phyloP scores from a whole-genome alignment of 768 basidiomycete species.

The Gloeopeniophorella convolvens region DNA sequence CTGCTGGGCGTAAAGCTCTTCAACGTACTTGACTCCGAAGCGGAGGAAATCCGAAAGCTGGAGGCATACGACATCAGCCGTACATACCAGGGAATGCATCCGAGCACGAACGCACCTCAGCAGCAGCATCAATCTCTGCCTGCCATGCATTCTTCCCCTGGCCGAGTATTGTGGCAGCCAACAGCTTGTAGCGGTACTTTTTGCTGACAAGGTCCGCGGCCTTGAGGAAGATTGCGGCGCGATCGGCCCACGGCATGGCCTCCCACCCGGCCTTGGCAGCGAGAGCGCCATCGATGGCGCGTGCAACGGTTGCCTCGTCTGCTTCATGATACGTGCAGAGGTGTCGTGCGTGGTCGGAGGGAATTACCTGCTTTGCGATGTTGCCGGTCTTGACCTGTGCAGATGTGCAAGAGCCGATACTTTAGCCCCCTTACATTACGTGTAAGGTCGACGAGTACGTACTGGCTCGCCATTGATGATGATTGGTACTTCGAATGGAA shows the following conservation, averaged over 20 bases:
- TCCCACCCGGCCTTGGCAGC: constrained; percentile 89
- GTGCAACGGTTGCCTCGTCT: constrained; percentile 61
- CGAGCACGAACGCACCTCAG: constrained; percentile 60
- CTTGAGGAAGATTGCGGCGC: constrained; percentile 96
- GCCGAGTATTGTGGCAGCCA: constrained; percentile 96
- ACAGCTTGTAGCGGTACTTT: constrained; percentile 91
- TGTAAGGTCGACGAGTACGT: constrained; percentile 24
- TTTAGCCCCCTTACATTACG: neutral
- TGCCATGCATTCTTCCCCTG: constrained; percentile 99
- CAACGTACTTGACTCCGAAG: constrained; percentile 94
- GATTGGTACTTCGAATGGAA: constrained; percentile 91
- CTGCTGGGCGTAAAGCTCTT: constrained; percentile 89
- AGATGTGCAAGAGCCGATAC: neutral
- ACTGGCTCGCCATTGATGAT: constrained; percentile 87
- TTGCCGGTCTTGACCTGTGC: constrained; percentile 73
- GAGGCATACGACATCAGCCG: neutral
- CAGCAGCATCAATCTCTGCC: constrained; percentile 98
- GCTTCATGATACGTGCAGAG: constrained; percentile 89
- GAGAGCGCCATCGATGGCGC: constrained; percentile 84
- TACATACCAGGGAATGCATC: neutral
- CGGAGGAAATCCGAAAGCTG: constrained; percentile 90
- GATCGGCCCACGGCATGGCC: constrained; percentile 90
- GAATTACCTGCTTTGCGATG: constrained; percentile 72
- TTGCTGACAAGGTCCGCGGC: constrained; percentile 94
- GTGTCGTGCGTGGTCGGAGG: constrained; percentile 76